Conservation (phyloP, 768 basidiomycete genomes). For the Vararia minispora region DNA sequence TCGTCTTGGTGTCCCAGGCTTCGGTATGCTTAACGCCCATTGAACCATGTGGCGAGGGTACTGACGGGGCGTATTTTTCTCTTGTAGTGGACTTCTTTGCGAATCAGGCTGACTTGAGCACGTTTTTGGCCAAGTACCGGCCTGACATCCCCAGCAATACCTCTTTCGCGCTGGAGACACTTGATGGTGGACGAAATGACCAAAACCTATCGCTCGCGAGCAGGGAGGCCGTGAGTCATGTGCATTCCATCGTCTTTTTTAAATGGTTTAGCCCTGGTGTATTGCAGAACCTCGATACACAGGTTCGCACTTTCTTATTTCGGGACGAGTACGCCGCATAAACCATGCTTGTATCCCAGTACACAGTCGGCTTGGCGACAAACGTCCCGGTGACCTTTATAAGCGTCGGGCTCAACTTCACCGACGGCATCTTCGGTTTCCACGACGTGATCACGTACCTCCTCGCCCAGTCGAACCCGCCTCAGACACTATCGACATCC, state of each 20-base stretch:
- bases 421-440: slow-evolving; percentile 18
- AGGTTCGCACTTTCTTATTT: too few relatives aligned
- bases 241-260: background rate
- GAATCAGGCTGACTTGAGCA: slow-evolving; percentile 11
- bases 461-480: slow-evolving; percentile 4
- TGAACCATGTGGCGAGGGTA: too few relatives aligned
- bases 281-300: background rate
- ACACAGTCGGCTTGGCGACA: slow-evolving; percentile 19
- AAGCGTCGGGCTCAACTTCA: slow-evolving; percentile 14
- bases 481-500: too few relatives aligned
- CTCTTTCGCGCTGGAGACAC: background rate
- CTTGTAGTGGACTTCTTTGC: slow-evolving; percentile 10
- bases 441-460: slow-evolving; percentile 21
- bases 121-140: slow-evolving; percentile 6
- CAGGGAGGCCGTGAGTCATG: slow-evolving; percentile 1
- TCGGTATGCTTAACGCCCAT: too few relatives aligned
- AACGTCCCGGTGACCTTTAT: slow-evolving; percentile 18
- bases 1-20: slow-evolving; percentile 15
- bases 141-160: background rate
- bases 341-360: slow-evolving; percentile 8
- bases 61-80: background rate
- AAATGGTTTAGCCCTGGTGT: background rate
- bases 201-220: background rate
- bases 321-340: too few relatives aligned
- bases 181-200: background rate